These are phyloP conservation scores for Zopfochytrium polystomum DNA, from an alignment of 371 early-diverging fungal genomes.

Conservation along the genomic window DNA sequence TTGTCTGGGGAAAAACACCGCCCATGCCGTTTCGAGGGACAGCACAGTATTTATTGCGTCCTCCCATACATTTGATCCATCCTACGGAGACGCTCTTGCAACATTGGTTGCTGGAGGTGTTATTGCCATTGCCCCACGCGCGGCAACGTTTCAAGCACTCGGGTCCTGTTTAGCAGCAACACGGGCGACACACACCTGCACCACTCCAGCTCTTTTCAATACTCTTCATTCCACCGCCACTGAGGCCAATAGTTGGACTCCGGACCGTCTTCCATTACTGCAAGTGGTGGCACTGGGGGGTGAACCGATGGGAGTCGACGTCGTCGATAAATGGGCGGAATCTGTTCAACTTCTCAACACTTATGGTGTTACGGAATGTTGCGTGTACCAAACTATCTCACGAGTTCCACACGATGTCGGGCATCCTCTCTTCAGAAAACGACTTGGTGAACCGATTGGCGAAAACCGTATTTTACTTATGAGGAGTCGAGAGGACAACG, in stretches of 20 bases:
- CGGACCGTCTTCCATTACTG: slow-evolving; percentile 6
- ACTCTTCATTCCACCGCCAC: slow-evolving; percentile 16
- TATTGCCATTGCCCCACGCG: slow-evolving; percentile 21
- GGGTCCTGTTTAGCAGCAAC: slow-evolving; percentile 13
- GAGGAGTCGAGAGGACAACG: too few relatives aligned
- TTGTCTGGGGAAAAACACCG: slow-evolving; percentile 19
- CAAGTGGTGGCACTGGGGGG: slow-evolving; percentile 37
- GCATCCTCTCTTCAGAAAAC: slow-evolving; percentile 3
- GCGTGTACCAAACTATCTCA: slow-evolving; percentile 35
- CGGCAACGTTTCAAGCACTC: slow-evolving; percentile 9
- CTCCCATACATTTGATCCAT: slow-evolving; percentile 37
- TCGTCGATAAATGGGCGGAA: slow-evolving; percentile 19
- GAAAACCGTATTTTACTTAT: slow-evolving; percentile 23
- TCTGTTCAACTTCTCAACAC: slow-evolving; percentile 31
- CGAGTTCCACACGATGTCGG: not conserved
- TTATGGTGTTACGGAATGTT: slow-evolving; percentile 41
- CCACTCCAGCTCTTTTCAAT: slow-evolving; percentile 31
- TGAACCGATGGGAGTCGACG: slow-evolving; percentile 21
- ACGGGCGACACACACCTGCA: slow-evolving; percentile 24
- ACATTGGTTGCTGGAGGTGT: slow-evolving; percentile 25
- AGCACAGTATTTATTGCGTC: slow-evolving; percentile 29
- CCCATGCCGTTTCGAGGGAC: slow-evolving; percentile 13
- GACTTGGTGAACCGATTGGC: slow-evolving; percentile 23
- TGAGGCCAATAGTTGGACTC: not conserved
- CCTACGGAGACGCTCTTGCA: slow-evolving; percentile 30